These are phyloP conservation scores for Cryptococcus sp. DNA, from an alignment of 1,284 basidiomycete species.

Conservation along the genomic window DNA sequence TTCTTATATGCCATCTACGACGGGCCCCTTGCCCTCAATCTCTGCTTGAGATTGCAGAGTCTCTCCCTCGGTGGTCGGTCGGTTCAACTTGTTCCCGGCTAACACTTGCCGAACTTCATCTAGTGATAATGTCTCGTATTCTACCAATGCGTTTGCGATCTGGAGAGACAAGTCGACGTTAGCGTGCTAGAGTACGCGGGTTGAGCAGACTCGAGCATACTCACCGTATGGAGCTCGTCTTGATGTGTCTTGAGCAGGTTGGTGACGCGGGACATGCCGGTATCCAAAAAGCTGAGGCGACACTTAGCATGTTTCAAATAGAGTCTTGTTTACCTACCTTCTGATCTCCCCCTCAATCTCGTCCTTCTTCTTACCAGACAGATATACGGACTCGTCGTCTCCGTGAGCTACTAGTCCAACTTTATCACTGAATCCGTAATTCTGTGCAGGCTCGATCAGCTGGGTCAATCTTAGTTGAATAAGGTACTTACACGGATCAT, in stretches of 20 bases:
- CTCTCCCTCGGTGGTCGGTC: slow-evolving; percentile 32
- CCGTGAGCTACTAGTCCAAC: slow-evolving; percentile 77
- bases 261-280: slow-evolving; percentile 69
- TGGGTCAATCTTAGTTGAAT: not conserved
- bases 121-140: slow-evolving; percentile 87
- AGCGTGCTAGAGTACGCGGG: not conserved
- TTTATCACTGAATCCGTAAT: slow-evolving; percentile 80
- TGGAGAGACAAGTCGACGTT: slow-evolving; percentile 41
- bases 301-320: not conserved
- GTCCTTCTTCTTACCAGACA: slow-evolving; percentile 73
- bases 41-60: slow-evolving; percentile 33
- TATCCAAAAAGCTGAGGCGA: slow-evolving; percentile 67
- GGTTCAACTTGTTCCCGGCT: slow-evolving; percentile 69
- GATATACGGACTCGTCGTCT: slow-evolving; percentile 66
- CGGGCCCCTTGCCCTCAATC: slow-evolving; percentile 21
- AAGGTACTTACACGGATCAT: slow-evolving; percentile 77
- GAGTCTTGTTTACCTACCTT: slow-evolving; percentile 60
- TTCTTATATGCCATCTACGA: slow-evolving; percentile 40
- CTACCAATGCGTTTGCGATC: slow-evolving; percentile 84
- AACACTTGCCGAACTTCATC: slow-evolving; percentile 85
- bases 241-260: slow-evolving; percentile 70
- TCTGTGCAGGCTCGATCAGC: slow-evolving; percentile 38
- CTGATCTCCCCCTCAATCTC: slow-evolving; percentile 82
- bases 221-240: slow-evolving; percentile 77
- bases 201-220: slow-evolving; percentile 26